Base-by-base conservation (phyloP, 495 filamentous ascomycete species). In the Talaromyces stipitatus region DNA sequence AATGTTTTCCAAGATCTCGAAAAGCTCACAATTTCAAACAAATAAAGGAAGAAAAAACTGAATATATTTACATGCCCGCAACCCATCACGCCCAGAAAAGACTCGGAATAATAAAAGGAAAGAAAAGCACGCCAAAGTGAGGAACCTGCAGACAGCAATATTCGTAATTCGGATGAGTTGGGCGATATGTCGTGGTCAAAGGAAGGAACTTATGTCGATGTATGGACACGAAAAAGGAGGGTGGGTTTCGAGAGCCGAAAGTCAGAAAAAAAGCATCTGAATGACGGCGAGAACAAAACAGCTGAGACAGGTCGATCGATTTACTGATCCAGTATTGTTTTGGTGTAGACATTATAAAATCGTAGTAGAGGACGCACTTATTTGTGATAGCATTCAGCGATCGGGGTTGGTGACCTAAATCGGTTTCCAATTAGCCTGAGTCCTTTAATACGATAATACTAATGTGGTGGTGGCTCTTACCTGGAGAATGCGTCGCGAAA, bases 401-500 rank as follows among this genome's bases (percentile, higher is more conserved):
- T 81, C 77, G 16, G 77, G 78, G 58, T 81, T 81, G 16, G 75
- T 79, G 41, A 81, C 76, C 76, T 79, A 52, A 9, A 6, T 23
- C 20, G 6, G 3, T 8, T 32, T 28, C 61, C 41, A 59, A 50
- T 29, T 16, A 50, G 16, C 26, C 61, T 16, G 59, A 46, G 18
- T 8, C 6, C 16, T 22, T 45, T n/a, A 1, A 18, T 11, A 48
- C 14, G 14, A 16, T 29, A 16, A 26, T n/a, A n/a, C n/a, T n/a
- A n/a, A n/a, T n/a, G n/a, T n/a, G n/a, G n/a, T n/a, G n/a, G n/a
- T 20, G 12, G 10, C 8, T 72, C 80, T 56, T 76, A 94, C 94
- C 84, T 94, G 90, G 67, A 98, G 79, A 69, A 98, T 96, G 65
- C 88, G 87, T 70, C 94, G 83, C 57, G 94, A 97, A 73, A 97